Conservation (phyloP, 805 yeast genomes). For the Cyberlindnera galapagoensis region DNA sequence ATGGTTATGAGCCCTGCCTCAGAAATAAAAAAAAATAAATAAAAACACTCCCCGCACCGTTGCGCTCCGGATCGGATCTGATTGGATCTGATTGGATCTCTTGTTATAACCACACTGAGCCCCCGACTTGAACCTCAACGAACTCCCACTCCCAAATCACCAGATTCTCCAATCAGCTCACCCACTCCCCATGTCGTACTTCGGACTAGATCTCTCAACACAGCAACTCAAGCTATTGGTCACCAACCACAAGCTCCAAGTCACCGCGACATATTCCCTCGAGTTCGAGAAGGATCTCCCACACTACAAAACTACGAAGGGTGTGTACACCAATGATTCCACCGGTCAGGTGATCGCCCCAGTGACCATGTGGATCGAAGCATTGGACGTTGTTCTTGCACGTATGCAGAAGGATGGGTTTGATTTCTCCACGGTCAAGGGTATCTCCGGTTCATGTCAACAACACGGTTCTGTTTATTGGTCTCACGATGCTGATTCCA, state of each 20-base stretch:
- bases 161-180: not conserved
- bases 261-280: slow-evolving; percentile 51
- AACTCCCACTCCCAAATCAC: not conserved
- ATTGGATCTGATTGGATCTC: not conserved
- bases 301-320: slow-evolving; percentile 60
- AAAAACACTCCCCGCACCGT: no score
- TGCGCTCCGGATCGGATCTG: not conserved
- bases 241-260: slow-evolving; percentile 45
- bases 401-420: slow-evolving; percentile 44
- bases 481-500: slow-evolving; percentile 41
- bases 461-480: slow-evolving; percentile 90
- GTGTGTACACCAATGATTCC: slow-evolving; percentile 52
- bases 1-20: no score
- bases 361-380: slow-evolving; percentile 86
- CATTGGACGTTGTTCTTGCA: slow-evolving; percentile 58
- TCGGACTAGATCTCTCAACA: slow-evolving; percentile 85
- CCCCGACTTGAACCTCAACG: no score
- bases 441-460: slow-evolving; percentile 82
- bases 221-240: slow-evolving; percentile 80
- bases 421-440: slow-evolving; percentile 53
- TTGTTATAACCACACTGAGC: not conserved
- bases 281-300: slow-evolving; percentile 66
- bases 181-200: slow-evolving; percentile 16
- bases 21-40: no score
- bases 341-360: slow-evolving; percentile 69